Conservation (phyloP, 2,329 filamentous ascomycete genomes). For the Truncatella angustata region DNA sequence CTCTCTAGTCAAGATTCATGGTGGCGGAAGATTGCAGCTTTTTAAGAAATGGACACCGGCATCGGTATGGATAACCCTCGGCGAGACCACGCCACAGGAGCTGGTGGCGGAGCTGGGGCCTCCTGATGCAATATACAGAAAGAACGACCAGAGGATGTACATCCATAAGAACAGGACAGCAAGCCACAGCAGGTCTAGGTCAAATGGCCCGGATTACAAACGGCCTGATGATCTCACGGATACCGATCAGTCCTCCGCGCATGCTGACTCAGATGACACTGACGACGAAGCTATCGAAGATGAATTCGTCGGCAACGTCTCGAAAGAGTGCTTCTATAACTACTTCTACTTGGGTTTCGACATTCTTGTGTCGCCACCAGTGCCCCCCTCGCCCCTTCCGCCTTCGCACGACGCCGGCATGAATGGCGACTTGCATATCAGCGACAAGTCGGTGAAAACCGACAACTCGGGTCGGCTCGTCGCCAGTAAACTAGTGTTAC, state of each 20-base stretch:
- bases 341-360: slow-evolving; percentile 97
- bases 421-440: slow-evolving; percentile 21
- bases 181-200: slow-evolving; percentile 49
- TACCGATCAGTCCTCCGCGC: slow-evolving; percentile 72
- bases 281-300: slow-evolving; percentile 61
- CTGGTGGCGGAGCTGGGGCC: slow-evolving; percentile 87
- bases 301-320: slow-evolving; percentile 50
- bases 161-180: slow-evolving; percentile 69
- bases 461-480: slow-evolving; percentile 65
- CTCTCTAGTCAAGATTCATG: slow-evolving; percentile 74
- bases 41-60: slow-evolving; percentile 67
- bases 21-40: slow-evolving; percentile 75
- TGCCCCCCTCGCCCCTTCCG: slow-evolving; percentile 60
- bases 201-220: slow-evolving; percentile 41
- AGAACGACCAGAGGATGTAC: slow-evolving; percentile 83
- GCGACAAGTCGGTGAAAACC: slow-evolving; percentile 36
- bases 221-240: slow-evolving; percentile 61
- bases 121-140: slow-evolving; percentile 90
- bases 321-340: slow-evolving; percentile 88
- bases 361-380: slow-evolving; percentile 80
- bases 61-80: slow-evolving; percentile 71
- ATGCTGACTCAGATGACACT: slow-evolving; percentile 68
- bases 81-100: slow-evolving; percentile 89
- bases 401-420: slow-evolving; percentile 41
- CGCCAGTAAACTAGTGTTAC: slow-evolving; percentile 87